Evolutionary conservation across 2,329 filamentous ascomycete species (phyloP).

Genomic region (Paradendryphiella salina): DNA sequence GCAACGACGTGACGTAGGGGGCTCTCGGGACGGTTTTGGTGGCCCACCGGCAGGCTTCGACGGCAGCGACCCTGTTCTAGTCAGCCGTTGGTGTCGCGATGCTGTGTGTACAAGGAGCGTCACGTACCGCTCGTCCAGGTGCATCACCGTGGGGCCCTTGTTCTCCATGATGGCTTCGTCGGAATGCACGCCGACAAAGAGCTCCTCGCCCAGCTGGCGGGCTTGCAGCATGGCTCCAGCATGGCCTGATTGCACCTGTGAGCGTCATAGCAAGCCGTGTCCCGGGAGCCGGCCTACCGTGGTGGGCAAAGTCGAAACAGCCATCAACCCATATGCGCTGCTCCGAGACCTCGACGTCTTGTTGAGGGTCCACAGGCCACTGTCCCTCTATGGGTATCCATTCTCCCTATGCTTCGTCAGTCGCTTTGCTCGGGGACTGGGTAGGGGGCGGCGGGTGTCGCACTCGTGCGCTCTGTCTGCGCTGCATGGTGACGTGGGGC

Average conservation of each 20-base stretch:
- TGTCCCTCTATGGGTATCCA: constrained; percentile 57
- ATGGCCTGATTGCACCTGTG: constrained; percentile 65
- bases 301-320: constrained; percentile 99
- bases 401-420: constrained; percentile 34
- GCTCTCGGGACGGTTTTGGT: constrained; percentile 81
- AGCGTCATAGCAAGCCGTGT: not conserved
- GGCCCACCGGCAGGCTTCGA: constrained; percentile 94
- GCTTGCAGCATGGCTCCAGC: constrained; percentile 97
- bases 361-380: constrained; percentile 68
- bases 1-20: constrained; percentile 90
- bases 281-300: constrained; percentile 60
- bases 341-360: constrained; percentile 60
- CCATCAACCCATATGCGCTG: constrained; percentile 96
- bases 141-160: constrained; percentile 98
- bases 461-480: constrained; percentile 46
- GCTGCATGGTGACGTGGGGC: constrained; percentile 31
- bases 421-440: not conserved
- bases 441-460: not conserved
- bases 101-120: constrained; percentile 2
- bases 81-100: constrained; percentile 18
- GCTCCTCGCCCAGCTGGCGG: constrained; percentile 82
- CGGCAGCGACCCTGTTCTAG: constrained; percentile 71
- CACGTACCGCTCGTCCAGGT: constrained; percentile 74
- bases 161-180: constrained; percentile 95
- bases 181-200: constrained; percentile 91